Evolutionary conservation across 176 grass and related monocot genomes (phyloP).

Genomic region (Carex kokanica): DNA sequence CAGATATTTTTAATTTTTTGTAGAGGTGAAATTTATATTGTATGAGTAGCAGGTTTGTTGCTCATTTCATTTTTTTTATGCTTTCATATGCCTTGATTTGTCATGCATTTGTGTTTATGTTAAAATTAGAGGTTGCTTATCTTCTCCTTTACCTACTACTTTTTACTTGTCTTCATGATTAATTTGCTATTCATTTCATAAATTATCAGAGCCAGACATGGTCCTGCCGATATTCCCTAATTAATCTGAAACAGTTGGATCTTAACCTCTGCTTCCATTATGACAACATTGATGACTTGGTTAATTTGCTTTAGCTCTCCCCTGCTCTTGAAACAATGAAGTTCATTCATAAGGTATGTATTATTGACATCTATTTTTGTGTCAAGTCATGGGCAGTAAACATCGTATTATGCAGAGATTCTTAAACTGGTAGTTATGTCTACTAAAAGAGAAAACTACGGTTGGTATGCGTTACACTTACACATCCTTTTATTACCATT

Average conservation of each 20-base stretch:
- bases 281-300: slow-evolving; percentile 13
- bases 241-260: slow-evolving; percentile 15
- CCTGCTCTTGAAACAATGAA: slow-evolving; percentile 11
- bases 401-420: not conserved
- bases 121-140: not conserved
- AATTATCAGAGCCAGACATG: not conserved
- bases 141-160: not conserved
- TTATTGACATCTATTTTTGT: not conserved
- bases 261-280: not conserved
- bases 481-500: too few relatives aligned
- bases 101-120: not conserved
- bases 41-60: too few relatives aligned
- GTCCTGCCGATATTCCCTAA: not conserved
- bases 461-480: not conserved
- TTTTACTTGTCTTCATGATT: not conserved
- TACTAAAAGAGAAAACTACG: not conserved
- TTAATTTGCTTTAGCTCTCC: not conserved
- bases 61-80: too few relatives aligned
- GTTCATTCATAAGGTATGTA: slow-evolving; percentile 18
- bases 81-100: too few relatives aligned
- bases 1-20: too few relatives aligned
- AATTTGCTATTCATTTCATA: not conserved
- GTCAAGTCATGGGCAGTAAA: not conserved
- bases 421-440: not conserved
- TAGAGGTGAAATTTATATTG: too few relatives aligned